Evolutionary conservation across 345 rosid genomes (phyloP).

Genomic region (Mercurialis annua): DNA sequence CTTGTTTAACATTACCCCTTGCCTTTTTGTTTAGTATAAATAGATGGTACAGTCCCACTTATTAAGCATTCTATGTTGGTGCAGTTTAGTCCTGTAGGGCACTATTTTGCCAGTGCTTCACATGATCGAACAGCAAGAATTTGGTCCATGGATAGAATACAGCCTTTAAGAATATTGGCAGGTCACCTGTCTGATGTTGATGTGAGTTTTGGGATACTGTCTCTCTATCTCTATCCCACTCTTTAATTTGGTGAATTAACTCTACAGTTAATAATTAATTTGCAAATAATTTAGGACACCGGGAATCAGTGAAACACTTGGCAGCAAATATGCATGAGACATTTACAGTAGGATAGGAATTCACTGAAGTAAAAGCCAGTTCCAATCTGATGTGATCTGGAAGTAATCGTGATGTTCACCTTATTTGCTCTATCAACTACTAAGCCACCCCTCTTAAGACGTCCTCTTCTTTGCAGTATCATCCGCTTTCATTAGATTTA

Average conservation of each 20-base stretch:
- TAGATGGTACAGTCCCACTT: slow-evolving; percentile 3
- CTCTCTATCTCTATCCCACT: slow-evolving; percentile 13
- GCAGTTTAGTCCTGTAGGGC: slow-evolving; percentile 97
- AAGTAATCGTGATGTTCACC: background rate
- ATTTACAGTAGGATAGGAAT: background rate
- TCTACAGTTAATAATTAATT: too few relatives aligned
- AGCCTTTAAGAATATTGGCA: slow-evolving; percentile 90
- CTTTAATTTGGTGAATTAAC: background rate
- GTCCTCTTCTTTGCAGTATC: background rate
- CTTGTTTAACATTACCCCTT: background rate
- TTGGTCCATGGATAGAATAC: slow-evolving; percentile 95
- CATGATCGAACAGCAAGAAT: slow-evolving; percentile 95
- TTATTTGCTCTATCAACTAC: background rate
- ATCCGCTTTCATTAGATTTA: background rate
- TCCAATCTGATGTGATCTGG: background rate
- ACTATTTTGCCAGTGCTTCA: slow-evolving; percentile 89
- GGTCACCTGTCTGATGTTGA: slow-evolving; percentile 98
- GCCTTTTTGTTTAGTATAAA: background rate
- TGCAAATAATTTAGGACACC: background rate
- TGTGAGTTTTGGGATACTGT: too few relatives aligned
- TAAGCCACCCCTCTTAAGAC: background rate
- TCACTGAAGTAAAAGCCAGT: background rate
- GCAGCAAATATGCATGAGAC: background rate
- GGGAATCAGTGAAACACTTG: background rate
- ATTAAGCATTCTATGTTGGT: slow-evolving; percentile 20